Conservation (phyloP, 305 asterid genomes). For the Fraxinus dipetala region DNA sequence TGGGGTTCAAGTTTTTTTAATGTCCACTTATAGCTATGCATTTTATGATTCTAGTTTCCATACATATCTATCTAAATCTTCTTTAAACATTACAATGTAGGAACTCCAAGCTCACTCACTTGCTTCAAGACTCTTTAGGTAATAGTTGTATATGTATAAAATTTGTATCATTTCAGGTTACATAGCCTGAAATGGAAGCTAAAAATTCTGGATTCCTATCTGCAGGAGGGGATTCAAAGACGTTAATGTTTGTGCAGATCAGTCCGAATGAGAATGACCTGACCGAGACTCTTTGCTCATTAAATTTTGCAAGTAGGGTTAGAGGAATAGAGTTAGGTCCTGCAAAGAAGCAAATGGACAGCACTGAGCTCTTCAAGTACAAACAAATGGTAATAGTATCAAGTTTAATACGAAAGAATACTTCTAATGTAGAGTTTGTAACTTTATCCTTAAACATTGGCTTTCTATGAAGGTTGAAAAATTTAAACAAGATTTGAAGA, state of each 20-base stretch:
- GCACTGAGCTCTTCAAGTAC: constrained; percentile 66
- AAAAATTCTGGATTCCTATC: constrained; percentile 7
- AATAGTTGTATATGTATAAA: constrained; percentile 7
- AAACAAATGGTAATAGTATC: constrained; percentile 64
- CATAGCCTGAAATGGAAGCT: background rate
- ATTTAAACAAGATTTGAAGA: constrained; percentile 72
- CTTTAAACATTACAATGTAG: constrained; percentile 36
- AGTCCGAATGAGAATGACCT: constrained; percentile 87
- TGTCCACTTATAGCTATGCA: background rate
- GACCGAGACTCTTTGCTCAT: constrained; percentile 87
- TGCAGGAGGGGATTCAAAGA: constrained; percentile 94
- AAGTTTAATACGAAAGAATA: constrained; percentile 1
- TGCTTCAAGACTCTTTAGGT: constrained; percentile 99
- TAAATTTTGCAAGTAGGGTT: constrained; percentile 91
- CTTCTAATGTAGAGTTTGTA: background rate
- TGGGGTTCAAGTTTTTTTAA: background rate
- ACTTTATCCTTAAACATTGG: background rate
- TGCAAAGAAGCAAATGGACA: constrained; percentile 89
- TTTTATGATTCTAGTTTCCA: background rate
- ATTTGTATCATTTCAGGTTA: background rate
- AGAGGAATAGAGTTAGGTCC: constrained; percentile 94
- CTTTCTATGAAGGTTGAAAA: constrained; percentile 61
- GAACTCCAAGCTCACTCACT: constrained; percentile 97
- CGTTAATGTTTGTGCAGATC: constrained; percentile 92
- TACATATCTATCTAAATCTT: constrained; percentile 7